Evolutionary conservation across 2,329 filamentous ascomycete species (phyloP), one percentile per base, ranked within the genome.

Genomic region (Colletotrichum kahawae): DNA sequence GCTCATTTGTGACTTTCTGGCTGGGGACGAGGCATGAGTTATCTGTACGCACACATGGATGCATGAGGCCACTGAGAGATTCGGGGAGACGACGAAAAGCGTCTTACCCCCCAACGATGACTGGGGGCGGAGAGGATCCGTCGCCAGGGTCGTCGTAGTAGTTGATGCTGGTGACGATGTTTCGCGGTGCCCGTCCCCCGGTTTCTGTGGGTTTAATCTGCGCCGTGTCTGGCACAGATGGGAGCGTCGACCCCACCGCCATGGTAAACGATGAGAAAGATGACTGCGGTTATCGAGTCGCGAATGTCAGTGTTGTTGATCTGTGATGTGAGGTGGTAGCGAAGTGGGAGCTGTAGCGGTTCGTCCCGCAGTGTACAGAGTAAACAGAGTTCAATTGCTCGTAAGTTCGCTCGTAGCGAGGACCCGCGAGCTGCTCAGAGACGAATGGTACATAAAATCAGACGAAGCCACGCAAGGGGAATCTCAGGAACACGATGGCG

Each of bases 1-100:
- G 91, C 82, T 94, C 92, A 84, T 94, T 94, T 70, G 93, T 82
- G 54, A 93, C 84, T 12, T 94, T 85, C 21, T 70, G 77, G 29
- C 76, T 78, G 69, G 63, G 12, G 34, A 56, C 21, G 24, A 33
- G 27, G n/a, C 57, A 69, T 70, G 59, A 76, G 74, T 27, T 70
- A 27, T 29, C 24, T 13, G 21, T n/a, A 48, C 67, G 6, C 43
- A 2, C 43, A 51, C 43, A 69, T 59, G 62, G 8, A 21, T 36
- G 29, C 21, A 21, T 63, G 18, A 31, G 9, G 9, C 27, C 29
- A 60, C 29, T 33, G 57, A 24, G 14, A 51, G 63, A 62, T 36
- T 54, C 31, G 16, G 31, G 48, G 51, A 67, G 34, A 72, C 48
- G 51, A 71, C 59, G 62, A 64, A 70, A 62, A 71, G 62, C 74